These are phyloP conservation scores for Hypocreales sp. DNA, from an alignment of 2,329 filamentous ascomycete species.

Conservation along the genomic window DNA sequence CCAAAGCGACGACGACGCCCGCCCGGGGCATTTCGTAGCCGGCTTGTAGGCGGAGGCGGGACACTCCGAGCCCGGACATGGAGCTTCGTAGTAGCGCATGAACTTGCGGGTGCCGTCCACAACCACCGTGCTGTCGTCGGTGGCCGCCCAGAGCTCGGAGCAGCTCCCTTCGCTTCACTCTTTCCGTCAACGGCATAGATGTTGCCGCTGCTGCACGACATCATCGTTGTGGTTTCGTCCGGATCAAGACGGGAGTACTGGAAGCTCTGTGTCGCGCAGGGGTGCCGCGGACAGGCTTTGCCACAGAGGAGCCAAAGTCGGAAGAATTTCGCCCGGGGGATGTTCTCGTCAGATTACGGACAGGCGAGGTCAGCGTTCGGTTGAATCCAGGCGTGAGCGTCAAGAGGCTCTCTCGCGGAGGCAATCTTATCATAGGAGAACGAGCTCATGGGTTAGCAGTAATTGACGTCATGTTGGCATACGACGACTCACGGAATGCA, in stretches of 20 bases:
- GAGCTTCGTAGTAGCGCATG: constrained; percentile 19
- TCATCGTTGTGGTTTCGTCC: constrained; percentile 7
- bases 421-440: too few species aligned
- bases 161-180: constrained; percentile 6
- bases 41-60: constrained; percentile 11
- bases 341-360: too few species aligned
- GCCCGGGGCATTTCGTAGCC: constrained; percentile 5
- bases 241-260: not conserved
- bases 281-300: too few species aligned
- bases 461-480: too few species aligned
- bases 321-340: too few species aligned
- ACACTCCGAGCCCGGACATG: constrained; percentile 15
- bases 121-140: constrained; percentile 7
- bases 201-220: constrained; percentile 18
- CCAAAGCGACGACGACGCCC: constrained; percentile 7
- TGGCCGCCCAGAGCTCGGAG: constrained; percentile 10
- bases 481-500: constrained; percentile 10
- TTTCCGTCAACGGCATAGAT: constrained; percentile 11
- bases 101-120: constrained; percentile 9
- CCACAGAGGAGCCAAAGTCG: too few species aligned
- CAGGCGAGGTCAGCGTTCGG: too few species aligned
- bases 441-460: too few species aligned
- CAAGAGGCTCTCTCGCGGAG: too few species aligned
- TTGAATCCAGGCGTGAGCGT: too few species aligned
- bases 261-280: too few species aligned